These are phyloP conservation scores for Trichosporon sp. DNA, from an alignment of 1,284 basidiomycete species.

Conservation along the genomic window DNA sequence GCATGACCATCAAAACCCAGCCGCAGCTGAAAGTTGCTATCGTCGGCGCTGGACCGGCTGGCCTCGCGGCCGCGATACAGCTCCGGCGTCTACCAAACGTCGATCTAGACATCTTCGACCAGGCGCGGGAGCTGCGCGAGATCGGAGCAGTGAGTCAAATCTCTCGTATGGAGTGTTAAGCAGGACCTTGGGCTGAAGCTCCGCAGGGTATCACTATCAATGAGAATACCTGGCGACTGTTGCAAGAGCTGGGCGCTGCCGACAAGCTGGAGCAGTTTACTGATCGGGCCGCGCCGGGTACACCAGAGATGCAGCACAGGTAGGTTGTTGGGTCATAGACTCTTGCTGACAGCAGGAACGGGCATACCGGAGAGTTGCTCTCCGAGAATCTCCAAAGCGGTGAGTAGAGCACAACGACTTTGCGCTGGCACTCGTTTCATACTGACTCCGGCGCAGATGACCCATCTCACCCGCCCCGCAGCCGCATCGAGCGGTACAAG, in stretches of 20 bases:
- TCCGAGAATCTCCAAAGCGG: no score
- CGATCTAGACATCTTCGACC: constrained; percentile 28
- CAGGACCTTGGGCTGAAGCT: no score
- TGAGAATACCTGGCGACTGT: constrained; percentile 33
- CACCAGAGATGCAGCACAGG: constrained; percentile 20
- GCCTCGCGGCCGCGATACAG: constrained; percentile 25
- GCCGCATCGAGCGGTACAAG: constrained; percentile 28
- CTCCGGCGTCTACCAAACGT: constrained; percentile 21
- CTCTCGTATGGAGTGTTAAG: no score
- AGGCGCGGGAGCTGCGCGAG: constrained; percentile 31
- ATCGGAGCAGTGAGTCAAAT: constrained; percentile 36
- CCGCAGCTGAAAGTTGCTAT: constrained; percentile 27
- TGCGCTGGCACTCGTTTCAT: no score
- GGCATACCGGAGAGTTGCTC: no score
- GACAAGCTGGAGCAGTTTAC: constrained; percentile 22
- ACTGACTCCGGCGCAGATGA: constrained; percentile 12
- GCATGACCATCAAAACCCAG: no score
- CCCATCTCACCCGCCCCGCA: constrained; percentile 18
- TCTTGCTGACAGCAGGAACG: no score
- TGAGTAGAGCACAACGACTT: no score
- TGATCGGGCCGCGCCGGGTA: constrained; percentile 11
- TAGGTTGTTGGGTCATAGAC: no score
- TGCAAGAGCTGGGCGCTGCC: constrained; percentile 26
- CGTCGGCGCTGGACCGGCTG: constrained; percentile 31
- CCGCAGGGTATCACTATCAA: constrained; percentile 33